Evolutionary conservation across 352 stramenopile species (phyloP).

Genomic region (Phytopythium kandeliae): DNA sequence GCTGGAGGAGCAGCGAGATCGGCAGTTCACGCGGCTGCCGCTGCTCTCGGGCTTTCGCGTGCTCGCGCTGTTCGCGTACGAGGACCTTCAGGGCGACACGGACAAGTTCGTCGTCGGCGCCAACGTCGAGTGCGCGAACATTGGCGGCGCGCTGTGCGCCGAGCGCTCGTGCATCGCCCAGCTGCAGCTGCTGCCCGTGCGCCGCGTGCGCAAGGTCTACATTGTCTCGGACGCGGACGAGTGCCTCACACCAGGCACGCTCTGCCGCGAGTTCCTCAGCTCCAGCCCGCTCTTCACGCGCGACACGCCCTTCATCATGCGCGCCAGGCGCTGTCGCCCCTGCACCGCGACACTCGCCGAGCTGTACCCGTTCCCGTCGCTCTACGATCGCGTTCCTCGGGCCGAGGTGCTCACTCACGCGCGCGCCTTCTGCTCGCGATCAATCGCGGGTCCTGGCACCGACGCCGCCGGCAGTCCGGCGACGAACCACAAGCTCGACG

Average conservation of each 20-base stretch:
- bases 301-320: conserved; percentile 58
- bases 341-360: conserved; percentile 58
- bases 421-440: conserved; percentile 16
- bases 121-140: conserved; percentile 86
- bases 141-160: conserved; percentile 81
- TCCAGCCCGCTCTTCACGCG: conserved; percentile 47
- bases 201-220: conserved; percentile 56
- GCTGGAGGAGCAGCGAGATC: conserved; percentile 38
- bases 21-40: conserved; percentile 24
- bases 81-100: conserved; percentile 37
- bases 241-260: conserved; percentile 75
- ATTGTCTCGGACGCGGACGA: conserved; percentile 81
- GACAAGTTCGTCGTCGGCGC: conserved; percentile 57
- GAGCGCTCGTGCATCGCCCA: conserved; percentile 81
- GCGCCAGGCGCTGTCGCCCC: conserved; percentile 43
- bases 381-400: conserved; percentile 62
- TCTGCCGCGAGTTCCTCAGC: conserved; percentile 87
- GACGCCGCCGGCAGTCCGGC: background rate
- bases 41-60: conserved; percentile 43
- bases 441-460: background rate
- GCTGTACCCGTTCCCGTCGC: conserved; percentile 81
- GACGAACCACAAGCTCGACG: background rate
- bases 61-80: conserved; percentile 51
- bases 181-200: conserved; percentile 55
- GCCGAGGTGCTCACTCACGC: conserved; percentile 46